Conservation (phyloP, 805 yeast genomes). For the Wickerhamomyces bovis region DNA sequence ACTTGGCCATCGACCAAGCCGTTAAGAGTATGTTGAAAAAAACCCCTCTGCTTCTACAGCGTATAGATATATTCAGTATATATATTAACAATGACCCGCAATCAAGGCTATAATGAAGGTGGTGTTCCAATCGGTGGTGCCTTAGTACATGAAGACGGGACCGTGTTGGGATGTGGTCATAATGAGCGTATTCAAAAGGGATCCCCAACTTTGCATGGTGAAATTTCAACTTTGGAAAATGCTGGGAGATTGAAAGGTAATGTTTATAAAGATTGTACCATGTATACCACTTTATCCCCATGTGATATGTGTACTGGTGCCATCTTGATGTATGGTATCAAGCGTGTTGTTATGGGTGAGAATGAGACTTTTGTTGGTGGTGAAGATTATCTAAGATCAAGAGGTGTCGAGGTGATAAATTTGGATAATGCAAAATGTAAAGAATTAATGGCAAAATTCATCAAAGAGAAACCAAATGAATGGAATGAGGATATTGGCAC, state of each 20-base stretch:
- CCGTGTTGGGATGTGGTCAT: constrained; percentile 82
- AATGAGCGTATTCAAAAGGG: constrained; percentile 82
- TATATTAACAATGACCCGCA: too few species aligned
- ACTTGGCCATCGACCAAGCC: constrained; percentile 71
- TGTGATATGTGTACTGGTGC: constrained; percentile 97
- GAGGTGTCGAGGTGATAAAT: constrained; percentile 72
- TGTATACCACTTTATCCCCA: constrained; percentile 85
- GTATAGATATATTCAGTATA: too few species aligned
- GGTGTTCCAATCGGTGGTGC: constrained; percentile 48
- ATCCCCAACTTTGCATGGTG: constrained; percentile 87
- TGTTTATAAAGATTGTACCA: constrained; percentile 77
- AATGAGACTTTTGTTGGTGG: constrained; percentile 79
- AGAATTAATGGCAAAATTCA: constrained; percentile 71
- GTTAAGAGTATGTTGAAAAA: constrained; percentile 42
- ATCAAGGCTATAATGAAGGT: constrained; percentile 39
- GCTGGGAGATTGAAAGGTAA: constrained; percentile 85
- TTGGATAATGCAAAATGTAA: constrained; percentile 56
- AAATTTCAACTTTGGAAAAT: constrained; percentile 80
- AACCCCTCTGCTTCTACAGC: too few species aligned
- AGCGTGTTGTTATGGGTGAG: constrained; percentile 86
- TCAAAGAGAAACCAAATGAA: constrained; percentile 66
- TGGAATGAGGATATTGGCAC: constrained; percentile 81
- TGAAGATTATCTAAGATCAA: constrained; percentile 59
- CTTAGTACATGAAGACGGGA: constrained; percentile 67
- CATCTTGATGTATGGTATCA: constrained; percentile 79